These are phyloP conservation scores for Huiozyma sinensis DNA, from an alignment of 805 yeast species.

Conservation along the genomic window DNA sequence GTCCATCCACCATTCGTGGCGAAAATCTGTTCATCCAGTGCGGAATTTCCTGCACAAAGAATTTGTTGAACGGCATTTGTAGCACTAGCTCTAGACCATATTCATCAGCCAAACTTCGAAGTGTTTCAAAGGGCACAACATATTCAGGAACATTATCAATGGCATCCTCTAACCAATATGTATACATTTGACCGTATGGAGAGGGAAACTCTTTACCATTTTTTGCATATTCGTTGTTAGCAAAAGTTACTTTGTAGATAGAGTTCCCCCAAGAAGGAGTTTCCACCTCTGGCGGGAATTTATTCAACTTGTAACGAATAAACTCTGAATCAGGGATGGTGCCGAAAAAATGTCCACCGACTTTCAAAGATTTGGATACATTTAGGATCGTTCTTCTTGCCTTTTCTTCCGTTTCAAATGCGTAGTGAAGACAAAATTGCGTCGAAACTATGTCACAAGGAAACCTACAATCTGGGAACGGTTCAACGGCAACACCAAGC, in stretches of 20 bases:
- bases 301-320: conserved; percentile 52
- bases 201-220: conserved; percentile 58
- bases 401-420: conserved; percentile 76
- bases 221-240: conserved; percentile 54
- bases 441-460: conserved; percentile 84
- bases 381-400: conserved; percentile 65
- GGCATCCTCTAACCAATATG: conserved; percentile 79
- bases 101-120: conserved; percentile 75
- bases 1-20: conserved; percentile 54
- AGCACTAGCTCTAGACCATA: conserved; percentile 63
- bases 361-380: conserved; percentile 59
- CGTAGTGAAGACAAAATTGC: conserved; percentile 92
- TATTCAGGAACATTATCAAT: conserved; percentile 95
- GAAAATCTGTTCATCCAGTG: conserved; percentile 46
- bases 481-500: conserved; percentile 54
- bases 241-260: conserved; percentile 71
- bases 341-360: conserved; percentile 86
- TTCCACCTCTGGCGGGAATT: conserved; percentile 40
- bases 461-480: conserved; percentile 55
- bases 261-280: conserved; percentile 71
- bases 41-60: conserved; percentile 73
- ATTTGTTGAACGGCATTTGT: conserved; percentile 68
- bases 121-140: conserved; percentile 86
- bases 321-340: conserved; percentile 90
- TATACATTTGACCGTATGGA: conserved; percentile 77